Evolutionary conservation across 108 stramenopile species (phyloP), one percentile per base, ranked within the genome.

Genomic region (Pseudonitzschia delicatissima): DNA sequence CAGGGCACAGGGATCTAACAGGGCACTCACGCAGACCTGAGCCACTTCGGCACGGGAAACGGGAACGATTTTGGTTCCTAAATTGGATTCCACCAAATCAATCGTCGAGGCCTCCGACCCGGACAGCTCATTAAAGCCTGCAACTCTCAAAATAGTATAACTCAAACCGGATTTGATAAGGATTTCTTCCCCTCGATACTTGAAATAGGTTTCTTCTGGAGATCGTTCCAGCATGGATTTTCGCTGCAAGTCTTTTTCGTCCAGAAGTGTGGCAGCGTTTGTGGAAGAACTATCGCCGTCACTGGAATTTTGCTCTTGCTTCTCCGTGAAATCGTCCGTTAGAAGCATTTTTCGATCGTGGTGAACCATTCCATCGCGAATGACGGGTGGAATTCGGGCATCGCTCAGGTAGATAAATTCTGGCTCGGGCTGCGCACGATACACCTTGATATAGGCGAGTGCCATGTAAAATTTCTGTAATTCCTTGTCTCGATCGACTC

Each of bases 341-440:
- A 81, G 61, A 26, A 88, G 51, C 49, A 67, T 61, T 57, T 74
- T 83, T 11, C 66, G 57, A 28, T 88, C 83, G 51, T 90, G 86
- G 37, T 77, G 74, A 1, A 93, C 84, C 85, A 88, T 90, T 11
- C 79, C 78, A 62, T 78, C 70, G 20, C 69, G 60, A 0, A 90
- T 65, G 9, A 78, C 72, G 20, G 87, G 83, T 5, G 91, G 91
- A 42, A 93, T 90, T 15, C 85, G 65, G n/a, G 86, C 83, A 70
- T 93, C 91, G 71, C 86, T 87, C 55, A 92, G 40, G 42, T 87
- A 90, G 1, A 93, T 68, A 67, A 93, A 90, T 52, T 93, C 91
- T 34, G 91, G 91, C 48, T 93, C 91, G 11, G 88, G 88, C 66
- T 87, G 88, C 33, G 62, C 34, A 47, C 88, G 69, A 44, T 87